These are phyloP conservation scores for Calonectria honghensis DNA, from an alignment of 2,329 filamentous ascomycete species.

Conservation along the genomic window DNA sequence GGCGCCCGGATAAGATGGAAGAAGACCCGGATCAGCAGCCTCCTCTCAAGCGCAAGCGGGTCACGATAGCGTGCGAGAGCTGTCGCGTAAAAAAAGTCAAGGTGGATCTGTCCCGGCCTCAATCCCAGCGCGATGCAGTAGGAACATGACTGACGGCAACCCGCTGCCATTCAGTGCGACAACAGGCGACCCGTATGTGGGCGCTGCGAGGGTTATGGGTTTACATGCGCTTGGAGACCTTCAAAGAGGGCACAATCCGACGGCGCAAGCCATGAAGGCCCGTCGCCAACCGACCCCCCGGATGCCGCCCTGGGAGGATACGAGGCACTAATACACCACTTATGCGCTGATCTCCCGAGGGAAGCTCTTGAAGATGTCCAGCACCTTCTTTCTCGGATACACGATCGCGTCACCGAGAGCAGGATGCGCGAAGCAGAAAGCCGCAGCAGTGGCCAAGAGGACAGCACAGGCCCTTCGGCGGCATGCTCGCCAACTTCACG, in stretches of 20 bases:
- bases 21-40: conserved; percentile 4
- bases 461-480: neutral
- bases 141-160: conserved; percentile 7
- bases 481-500: conserved; percentile 2
- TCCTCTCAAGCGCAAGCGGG: conserved; percentile 14
- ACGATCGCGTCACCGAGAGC: neutral
- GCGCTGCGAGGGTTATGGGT: conserved; percentile 6
- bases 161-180: conserved; percentile 10
- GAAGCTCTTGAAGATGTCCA: conserved; percentile 1
- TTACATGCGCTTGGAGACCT: neutral
- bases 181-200: conserved; percentile 11
- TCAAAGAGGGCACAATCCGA: neutral
- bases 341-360: neutral
- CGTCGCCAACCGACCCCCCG: neutral
- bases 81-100: conserved; percentile 16
- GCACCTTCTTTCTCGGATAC: neutral
- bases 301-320: conserved; percentile 1
- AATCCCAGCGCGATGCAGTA: neutral
- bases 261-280: neutral
- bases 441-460: neutral
- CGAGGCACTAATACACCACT: neutral
- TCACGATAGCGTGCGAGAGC: conserved; percentile 2
- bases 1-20: conserved; percentile 11
- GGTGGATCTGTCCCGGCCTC: conserved; percentile 5
- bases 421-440: neutral